Evolutionary conservation across 2,329 filamentous ascomycete genomes (phyloP), one percentile per base, ranked within the genome.

Genomic region (Cladophialophora psammophila): DNA sequence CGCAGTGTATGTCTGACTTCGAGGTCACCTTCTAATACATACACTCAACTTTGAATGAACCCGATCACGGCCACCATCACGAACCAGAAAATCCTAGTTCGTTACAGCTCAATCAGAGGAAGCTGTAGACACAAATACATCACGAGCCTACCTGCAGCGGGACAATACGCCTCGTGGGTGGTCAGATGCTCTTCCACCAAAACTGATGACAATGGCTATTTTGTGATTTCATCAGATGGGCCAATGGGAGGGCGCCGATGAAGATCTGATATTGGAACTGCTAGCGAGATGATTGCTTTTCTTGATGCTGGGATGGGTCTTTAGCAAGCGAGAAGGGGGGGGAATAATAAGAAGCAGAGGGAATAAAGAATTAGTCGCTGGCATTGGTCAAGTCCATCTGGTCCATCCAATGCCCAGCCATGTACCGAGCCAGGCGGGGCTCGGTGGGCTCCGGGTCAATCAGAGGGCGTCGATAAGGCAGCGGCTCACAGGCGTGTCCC

Each of bases 361-460:
- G 45, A 8, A 26, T 10, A 31, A 8, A 13, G 20, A 56, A 53
- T 65, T 57, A 62, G 59, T 58, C 45, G 65, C 56, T 32, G 54
- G 57, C 56, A 60, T 60, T 42, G 45, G 50, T 62, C 54, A 56
- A 56, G 35, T 13, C 38, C 26, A 26, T 26, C 38, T 40, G 10
- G 26, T 26, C 26, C 26, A 26, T 26, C 40, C 20, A 56, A 61
- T 9, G 40, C 20, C 57, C 20, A 48, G 63, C 32, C 40, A 20
- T 15, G 56, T 65, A 68, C 64, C 66, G 48, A 6, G 45, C 4
- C 20, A 40, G 42, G 26, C 26, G 26, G 26, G 26, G 26, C 26
- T 68, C 66, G 66, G 66, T 38, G 50, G 55, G 13, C 54, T 32
- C 66, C 63, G 63, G 50, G 31, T 63, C 63, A 68, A 68, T 63